Percentiles rank a stretch among this genome's conserved stretches.
phyloP scores from a whole-genome alignment of 2,329 filamentous ascomycete genomes.

The Aurifilum marmelostoma region DNA sequence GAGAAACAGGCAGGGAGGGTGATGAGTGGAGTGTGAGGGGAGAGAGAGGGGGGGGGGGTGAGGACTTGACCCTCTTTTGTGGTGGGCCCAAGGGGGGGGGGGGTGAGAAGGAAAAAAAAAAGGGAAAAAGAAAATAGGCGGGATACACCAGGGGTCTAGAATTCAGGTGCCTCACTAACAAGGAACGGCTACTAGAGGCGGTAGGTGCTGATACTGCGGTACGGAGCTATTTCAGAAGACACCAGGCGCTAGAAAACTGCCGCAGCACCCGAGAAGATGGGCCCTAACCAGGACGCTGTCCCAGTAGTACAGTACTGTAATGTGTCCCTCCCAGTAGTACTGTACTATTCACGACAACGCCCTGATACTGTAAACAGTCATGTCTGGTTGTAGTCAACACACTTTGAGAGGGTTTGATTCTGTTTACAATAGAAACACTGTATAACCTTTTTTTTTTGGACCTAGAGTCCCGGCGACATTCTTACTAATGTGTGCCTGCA shows the following conservation, averaged over 20 bases:
- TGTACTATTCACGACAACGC: background rate
- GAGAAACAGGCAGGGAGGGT: background rate
- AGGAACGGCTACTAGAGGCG: background rate
- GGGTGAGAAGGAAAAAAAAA: background rate
- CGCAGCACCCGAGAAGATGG: constrained; percentile 2
- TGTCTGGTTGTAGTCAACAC: too few relatives aligned
- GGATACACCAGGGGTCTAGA: background rate
- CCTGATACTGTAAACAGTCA: too few relatives aligned
- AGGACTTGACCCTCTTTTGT: background rate
- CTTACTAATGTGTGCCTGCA: too few relatives aligned
- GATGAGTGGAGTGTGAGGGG: background rate
- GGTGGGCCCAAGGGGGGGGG: background rate
- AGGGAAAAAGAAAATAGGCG: background rate
- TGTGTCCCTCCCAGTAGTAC: background rate
- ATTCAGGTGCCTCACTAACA: background rate
- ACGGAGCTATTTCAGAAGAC: background rate
- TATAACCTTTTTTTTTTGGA: too few relatives aligned
- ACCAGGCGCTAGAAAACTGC: background rate
- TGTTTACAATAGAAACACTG: too few relatives aligned
- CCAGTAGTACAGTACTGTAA: background rate
- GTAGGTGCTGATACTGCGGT: background rate
- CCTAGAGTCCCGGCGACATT: too few relatives aligned
- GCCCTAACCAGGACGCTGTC: background rate
- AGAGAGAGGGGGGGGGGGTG: background rate
- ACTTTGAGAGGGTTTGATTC: too few relatives aligned